Conservation (phyloP, 2,329 filamentous ascomycete species). For the Gnomoniopsis sp. region DNA sequence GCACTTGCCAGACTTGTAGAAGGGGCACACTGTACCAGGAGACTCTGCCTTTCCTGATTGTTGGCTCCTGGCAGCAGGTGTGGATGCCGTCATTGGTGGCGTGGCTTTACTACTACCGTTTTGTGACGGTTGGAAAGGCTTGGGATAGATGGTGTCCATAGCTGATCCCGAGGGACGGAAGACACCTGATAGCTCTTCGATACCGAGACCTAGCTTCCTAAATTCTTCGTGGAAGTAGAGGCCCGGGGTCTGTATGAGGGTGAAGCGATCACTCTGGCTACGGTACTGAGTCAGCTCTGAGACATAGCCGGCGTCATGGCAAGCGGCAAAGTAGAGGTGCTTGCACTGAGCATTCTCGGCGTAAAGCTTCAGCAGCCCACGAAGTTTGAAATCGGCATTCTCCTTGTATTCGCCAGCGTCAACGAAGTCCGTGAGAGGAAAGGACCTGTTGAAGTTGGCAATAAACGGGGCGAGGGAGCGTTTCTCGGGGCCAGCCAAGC, state of each 20-base stretch:
- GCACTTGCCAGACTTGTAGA: constrained; percentile 27
- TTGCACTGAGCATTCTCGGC: constrained; percentile 58
- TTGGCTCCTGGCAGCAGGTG: not conserved
- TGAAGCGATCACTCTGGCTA: constrained; percentile 48
- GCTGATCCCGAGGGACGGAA: constrained; percentile 36
- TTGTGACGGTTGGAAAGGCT: constrained; percentile 1
- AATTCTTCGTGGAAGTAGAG: constrained; percentile 51
- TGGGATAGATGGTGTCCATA: constrained; percentile 12
- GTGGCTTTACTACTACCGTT: not conserved
- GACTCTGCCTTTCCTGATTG: constrained; percentile 18
- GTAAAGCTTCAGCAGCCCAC: constrained; percentile 46
- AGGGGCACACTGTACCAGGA: constrained; percentile 20
- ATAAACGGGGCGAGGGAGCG: constrained; percentile 53
- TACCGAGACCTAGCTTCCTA: constrained; percentile 43
- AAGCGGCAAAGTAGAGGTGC: constrained; percentile 62
- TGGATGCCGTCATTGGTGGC: not conserved
- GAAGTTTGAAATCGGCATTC: constrained; percentile 57
- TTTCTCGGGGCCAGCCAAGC: constrained; percentile 50
- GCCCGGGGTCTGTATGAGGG: constrained; percentile 46
- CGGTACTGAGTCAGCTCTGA: constrained; percentile 52
- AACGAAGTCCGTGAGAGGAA: constrained; percentile 58
- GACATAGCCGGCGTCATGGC: constrained; percentile 57
- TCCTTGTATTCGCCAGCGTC: constrained; percentile 61
- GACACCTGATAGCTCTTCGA: constrained; percentile 48
- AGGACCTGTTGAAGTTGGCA: constrained; percentile 54